A percentile compares a stretch with the other conserved stretches of the same genome.
Evolutionary conservation across 2,329 filamentous ascomycete genomes (phyloP).

Genomic region (Talaromyces albobiverticillius): DNA sequence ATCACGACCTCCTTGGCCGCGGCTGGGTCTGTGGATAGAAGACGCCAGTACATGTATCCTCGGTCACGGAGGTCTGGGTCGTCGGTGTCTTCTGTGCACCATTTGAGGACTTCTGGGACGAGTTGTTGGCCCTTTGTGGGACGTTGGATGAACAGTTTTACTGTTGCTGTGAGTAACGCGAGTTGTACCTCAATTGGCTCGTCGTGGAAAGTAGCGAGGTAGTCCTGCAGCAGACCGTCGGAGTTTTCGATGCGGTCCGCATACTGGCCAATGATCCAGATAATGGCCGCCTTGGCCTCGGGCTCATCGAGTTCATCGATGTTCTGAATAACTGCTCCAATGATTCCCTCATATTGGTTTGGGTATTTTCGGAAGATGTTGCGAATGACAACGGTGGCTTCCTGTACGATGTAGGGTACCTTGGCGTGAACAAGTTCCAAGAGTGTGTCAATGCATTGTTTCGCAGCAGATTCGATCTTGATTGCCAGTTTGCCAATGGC

Average conservation of each 20-base stretch:
- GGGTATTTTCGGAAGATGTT: conserved; percentile 99
- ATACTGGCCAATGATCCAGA: conserved; percentile 99
- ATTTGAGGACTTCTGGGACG: conserved; percentile 92
- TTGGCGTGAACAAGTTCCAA: conserved; percentile 96
- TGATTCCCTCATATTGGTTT: conserved; percentile 98
- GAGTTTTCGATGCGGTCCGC: conserved; percentile 97
- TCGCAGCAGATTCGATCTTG: conserved; percentile 93
- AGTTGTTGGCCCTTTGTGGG: conserved; percentile 92
- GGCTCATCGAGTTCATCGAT: conserved; percentile 95
- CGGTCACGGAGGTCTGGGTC: conserved; percentile 94
- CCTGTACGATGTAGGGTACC: conserved; percentile 97
- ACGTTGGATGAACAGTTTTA: conserved; percentile 96
- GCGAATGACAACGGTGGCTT: conserved; percentile 95
- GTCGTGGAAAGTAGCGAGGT: conserved; percentile 87
- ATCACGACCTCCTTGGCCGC: conserved; percentile 87
- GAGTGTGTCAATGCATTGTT: conserved; percentile 86
- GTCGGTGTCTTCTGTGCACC: conserved; percentile 99
- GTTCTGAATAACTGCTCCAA: conserved; percentile 91
- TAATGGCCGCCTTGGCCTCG: conserved; percentile 96
- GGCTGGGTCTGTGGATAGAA: conserved; percentile 86
- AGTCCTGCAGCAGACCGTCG: conserved; percentile 89
- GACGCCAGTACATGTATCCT: conserved; percentile 99
- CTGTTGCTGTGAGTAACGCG: conserved; percentile 88
- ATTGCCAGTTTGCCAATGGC: conserved; percentile 98
- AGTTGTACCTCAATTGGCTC: conserved; percentile 95